Evolutionary conservation across 139 green algal genomes (phyloP).

Genomic region (Nannochloris sp.): DNA sequence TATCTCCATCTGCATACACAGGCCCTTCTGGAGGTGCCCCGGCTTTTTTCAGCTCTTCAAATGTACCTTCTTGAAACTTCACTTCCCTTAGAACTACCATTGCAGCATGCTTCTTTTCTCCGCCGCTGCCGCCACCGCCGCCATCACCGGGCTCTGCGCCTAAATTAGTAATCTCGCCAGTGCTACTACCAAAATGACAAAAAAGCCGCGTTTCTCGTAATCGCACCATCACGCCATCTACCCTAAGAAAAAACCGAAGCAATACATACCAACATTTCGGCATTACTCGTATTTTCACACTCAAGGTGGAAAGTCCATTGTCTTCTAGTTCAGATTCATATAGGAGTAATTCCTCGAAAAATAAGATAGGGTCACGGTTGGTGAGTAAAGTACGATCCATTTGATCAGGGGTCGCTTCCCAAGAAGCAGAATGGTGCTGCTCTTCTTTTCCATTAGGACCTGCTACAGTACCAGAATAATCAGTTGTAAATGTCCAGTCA

Average conservation of each 20-base stretch:
- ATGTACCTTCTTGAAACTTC: conserved; percentile 54
- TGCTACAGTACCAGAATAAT: conserved; percentile 50
- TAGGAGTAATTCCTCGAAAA: conserved; percentile 74
- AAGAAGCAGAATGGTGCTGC: neutral
- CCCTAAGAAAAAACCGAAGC: conserved; percentile 74
- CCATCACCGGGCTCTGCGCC: no score
- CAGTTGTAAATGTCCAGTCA: conserved; percentile 89
- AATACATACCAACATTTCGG: conserved; percentile 84
- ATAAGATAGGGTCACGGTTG: conserved; percentile 80
- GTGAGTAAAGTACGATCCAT: conserved; percentile 71
- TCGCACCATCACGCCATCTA: conserved; percentile 72
- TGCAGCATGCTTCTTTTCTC: no score
- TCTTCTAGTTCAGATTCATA: conserved; percentile 93
- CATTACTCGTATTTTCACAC: conserved; percentile 58
- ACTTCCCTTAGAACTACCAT: conserved; percentile 29
- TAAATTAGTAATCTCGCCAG: no score
- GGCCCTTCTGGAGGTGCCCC: conserved; percentile 43
- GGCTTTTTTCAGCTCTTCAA: conserved; percentile 35
- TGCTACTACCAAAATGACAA: conserved; percentile 32
- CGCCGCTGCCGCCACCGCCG: neutral
- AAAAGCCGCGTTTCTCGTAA: conserved; percentile 73
- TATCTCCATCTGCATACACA: conserved; percentile 56
- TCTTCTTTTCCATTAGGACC: neutral
- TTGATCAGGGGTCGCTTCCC: conserved; percentile 13
- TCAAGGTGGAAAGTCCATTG: conserved; percentile 59